A percentile compares a stretch with the other conserved stretches of the same genome.
These are phyloP conservation scores for Alternaria burnsii DNA, from an alignment of 2,329 filamentous ascomycete species.

Conservation along the genomic window DNA sequence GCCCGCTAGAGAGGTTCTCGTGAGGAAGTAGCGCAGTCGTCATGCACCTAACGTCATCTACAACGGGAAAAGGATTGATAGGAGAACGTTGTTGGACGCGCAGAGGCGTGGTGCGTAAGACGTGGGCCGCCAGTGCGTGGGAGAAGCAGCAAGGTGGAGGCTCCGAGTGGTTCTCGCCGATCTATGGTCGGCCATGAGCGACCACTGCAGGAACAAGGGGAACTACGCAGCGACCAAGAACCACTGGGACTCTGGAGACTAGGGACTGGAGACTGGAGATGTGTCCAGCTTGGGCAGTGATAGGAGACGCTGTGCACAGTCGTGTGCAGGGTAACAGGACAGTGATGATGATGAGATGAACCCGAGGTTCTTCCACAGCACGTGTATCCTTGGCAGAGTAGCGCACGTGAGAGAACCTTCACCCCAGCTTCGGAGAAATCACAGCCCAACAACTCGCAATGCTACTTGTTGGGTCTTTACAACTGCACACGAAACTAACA, in stretches of 20 bases:
- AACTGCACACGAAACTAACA: not conserved
- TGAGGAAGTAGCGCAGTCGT: conserved; percentile 9
- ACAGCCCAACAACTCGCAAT: not conserved
- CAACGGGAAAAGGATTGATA: not conserved
- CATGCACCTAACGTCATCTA: conserved; percentile 10
- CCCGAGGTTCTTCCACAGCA: not conserved
- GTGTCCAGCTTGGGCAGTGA: not conserved
- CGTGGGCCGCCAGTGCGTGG: conserved; percentile 19
- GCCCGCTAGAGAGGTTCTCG: conserved; percentile 3
- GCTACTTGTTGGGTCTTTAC: not conserved
- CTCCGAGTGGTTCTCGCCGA: conserved; percentile 24
- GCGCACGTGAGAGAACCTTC: not conserved
- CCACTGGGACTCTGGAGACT: not conserved
- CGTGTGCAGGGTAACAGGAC: not conserved
- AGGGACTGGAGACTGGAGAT: not conserved
- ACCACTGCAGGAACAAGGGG: conserved; percentile 27
- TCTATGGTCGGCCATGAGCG: conserved; percentile 22
- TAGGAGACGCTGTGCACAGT: conserved; percentile 1
- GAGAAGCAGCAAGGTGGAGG: conserved; percentile 21
- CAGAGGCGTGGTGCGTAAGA: conserved; percentile 17
- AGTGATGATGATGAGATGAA: not conserved
- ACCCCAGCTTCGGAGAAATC: not conserved
- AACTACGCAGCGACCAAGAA: conserved; percentile 7
- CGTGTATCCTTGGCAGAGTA: not conserved
- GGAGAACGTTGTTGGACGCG: not conserved